Evolutionary conservation across 2,329 filamentous ascomycete species (phyloP), one percentile per base, ranked within the genome.

Genomic region (Colletotrichum salicis): DNA sequence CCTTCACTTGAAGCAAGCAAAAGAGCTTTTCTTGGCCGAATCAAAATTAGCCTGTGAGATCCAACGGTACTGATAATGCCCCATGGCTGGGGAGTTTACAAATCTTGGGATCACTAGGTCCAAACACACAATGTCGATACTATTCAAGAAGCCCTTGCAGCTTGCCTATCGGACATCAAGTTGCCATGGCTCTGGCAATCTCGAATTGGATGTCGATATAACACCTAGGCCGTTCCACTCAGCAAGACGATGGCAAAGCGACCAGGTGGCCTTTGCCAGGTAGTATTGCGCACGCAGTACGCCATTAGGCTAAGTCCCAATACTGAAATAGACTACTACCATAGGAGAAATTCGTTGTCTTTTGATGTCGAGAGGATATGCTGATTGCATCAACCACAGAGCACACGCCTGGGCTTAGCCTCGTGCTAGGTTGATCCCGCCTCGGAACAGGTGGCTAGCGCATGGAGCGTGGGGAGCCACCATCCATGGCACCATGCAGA

Each of bases 361-460:
- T 48, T 19, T 48, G 8, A 19, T 6, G 31, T 12, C 45, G n/a
- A 13, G 10, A 52, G 45, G 22, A 15, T 12, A 24, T 6, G n/a
- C 7, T 31, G 45, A 33, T 35, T 12, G 22, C 19, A 24, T 27
- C 59, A 24, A 12, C n/a, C 22, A n/a, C 13, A 35, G 29, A 52
- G 27, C 15, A 70, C 45, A 19, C 56, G 19, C 35, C 45, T 66
- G 27, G 45, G n/a, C 31, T 27, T 13, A 45, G n/a, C 22, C 31
- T 54, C 33, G n/a, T 70, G 56, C 67, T 37, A n/a, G 67, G 67
- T 67, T 60, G 56, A 70, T 61, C 67, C 67, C 63, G 48, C 61
- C 62, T 67, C n/a, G 15, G 35, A 15, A 54, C 10, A 48, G 56
- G 31, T 60, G 35, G 56, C 63, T 67, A 70, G 63, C 48, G 55